Percentiles rank a stretch among this genome's conserved stretches.
phyloP scores from a whole-genome alignment of 371 early-diverging fungal genomes.

The Mucor racemosus region DNA sequence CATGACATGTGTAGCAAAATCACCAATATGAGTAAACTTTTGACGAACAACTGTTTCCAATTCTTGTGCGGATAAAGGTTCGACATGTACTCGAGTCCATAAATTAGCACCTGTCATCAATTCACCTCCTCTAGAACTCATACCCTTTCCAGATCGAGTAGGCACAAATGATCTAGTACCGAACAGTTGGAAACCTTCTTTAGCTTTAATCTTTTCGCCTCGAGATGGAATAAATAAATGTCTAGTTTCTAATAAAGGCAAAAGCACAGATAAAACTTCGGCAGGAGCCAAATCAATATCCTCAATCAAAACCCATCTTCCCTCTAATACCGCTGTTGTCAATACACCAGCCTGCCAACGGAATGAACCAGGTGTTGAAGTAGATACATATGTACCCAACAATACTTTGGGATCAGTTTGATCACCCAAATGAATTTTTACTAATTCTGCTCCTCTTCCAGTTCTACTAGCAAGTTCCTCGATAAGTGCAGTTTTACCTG shows the following conservation, averaged over 20 bases:
- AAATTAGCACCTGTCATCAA: slow-evolving; percentile 72
- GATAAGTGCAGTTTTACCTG: slow-evolving; percentile 95
- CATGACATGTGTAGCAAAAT: slow-evolving; percentile 62
- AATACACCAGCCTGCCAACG: slow-evolving; percentile 97
- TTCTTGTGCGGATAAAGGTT: slow-evolving; percentile 68
- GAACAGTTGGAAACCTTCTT: slow-evolving; percentile 95
- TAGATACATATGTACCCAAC: slow-evolving; percentile 96
- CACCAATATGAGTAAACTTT: slow-evolving; percentile 62
- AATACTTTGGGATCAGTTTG: slow-evolving; percentile 98
- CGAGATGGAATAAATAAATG: slow-evolving; percentile 93
- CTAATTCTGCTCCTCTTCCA: slow-evolving; percentile 73
- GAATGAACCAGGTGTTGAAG: slow-evolving; percentile 92
- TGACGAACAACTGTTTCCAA: slow-evolving; percentile 66
- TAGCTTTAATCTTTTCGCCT: slow-evolving; percentile 92
- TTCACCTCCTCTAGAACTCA: slow-evolving; percentile 56
- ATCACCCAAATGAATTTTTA: slow-evolving; percentile 98
- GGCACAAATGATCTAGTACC: slow-evolving; percentile 82
- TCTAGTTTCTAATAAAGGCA: slow-evolving; percentile 94
- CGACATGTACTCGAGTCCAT: slow-evolving; percentile 81
- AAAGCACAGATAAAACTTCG: slow-evolving; percentile 95
- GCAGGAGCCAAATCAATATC: slow-evolving; percentile 98
- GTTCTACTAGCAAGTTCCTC: slow-evolving; percentile 86
- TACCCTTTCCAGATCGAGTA: slow-evolving; percentile 51
- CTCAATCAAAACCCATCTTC: slow-evolving; percentile 99
- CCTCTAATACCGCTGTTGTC: slow-evolving; percentile 93